Base-by-base conservation (phyloP, 177 flowering plant genomes). In the Tripterygium wilfordii region DNA sequence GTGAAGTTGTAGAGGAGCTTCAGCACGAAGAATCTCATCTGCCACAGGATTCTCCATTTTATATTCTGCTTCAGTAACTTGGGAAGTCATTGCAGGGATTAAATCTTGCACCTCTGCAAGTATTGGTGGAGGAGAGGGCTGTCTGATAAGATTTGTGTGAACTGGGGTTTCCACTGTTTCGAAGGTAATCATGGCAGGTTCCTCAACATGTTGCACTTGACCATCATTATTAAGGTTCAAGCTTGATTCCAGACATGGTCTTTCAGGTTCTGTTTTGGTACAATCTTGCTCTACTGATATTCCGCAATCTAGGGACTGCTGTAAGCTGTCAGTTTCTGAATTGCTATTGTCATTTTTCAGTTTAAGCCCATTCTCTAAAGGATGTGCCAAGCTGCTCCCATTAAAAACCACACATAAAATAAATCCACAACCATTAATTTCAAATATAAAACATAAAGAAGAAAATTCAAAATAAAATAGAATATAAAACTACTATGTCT, bases 121-220 rank as follows among this genome's bases (percentile, higher is more conserved):
- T 43, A 88, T 80, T 66, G 99, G 83, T 14, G 96, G 96, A 58
- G 96, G 95, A 62, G 86, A 79, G 60, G 96, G 99, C 51, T 92
- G 91, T 65, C 84, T 79, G 28, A 76, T 57, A 53, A 88, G 59
- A 41, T 76, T 67, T 5, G 57, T 46, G 37, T 49, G 66, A 41
- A 48, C 46, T 49, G 74, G 64, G 36, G 51, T 60, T 53, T 85
- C 87, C 45, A 56, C 27, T 47, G 69, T 27, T 43, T 84, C 88
- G 47, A 85, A 80, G 16, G 88, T 74, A 54, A 78, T 74, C 69
- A 80, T 55, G 22, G 84, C 57, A 51, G 67, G 66, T 54, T 80
- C 92, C 44, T 69, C 77, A 45, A 57, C 56, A 36, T 10, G 65
- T 45, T 20, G 28, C 6, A 47, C 42, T 47, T 63, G 64, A 41